Evolutionary conservation across 2,329 filamentous ascomycete genomes (phyloP), one percentile per base, ranked within the genome.

Genomic region (Aspergillus aculeatinus): DNA sequence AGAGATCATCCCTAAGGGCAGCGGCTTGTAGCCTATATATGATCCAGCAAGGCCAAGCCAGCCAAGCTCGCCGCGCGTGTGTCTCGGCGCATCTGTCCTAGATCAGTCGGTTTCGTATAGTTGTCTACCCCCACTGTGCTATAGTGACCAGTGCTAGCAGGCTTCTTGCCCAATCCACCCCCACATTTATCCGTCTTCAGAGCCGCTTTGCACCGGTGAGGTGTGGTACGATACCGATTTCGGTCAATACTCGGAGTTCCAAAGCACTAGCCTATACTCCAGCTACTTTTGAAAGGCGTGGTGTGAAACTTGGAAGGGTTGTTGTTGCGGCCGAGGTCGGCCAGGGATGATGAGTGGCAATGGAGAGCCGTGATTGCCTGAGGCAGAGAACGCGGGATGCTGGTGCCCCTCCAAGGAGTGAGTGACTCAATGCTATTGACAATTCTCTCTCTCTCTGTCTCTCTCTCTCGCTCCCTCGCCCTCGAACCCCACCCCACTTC

Each of bases 61-160:
- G 51, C 51, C 33, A 53, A 53, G 51, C 25, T 23, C 11, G 51
- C 51, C 51, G 51, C 51, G 51, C 39, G 21, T 53, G 51, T 42
- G 39, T 19, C 51, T 44, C 27, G 35, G 51, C 51, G 51, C 31
- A 39, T 42, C 33, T 11, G n/a, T 23, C 33, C 21, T 25, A 25
- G 48, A 27, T 51, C 27, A 44, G 51, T 53, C 51, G 27, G 14
- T 39, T 23, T 53, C 51, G 51, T 53, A 53, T 53, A 53, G 12
- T 4, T 44, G 39, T 19, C 16, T 19, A 3, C n/a, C 39, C 39
- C 39, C 39, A 44, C 39, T 44, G n/a, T 7, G 16, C 16, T 19
- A 44, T 19, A 44, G 16, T 19, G 16, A 44, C 39, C 39, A 44
- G 39, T 44, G 39, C 16, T 19, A n/a, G 39, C 39, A n/a, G 14